Percentiles rank a stretch among this genome's conserved stretches.
Conservation (phyloP, 441 rosid species). For the Breynia disticha region DNA sequence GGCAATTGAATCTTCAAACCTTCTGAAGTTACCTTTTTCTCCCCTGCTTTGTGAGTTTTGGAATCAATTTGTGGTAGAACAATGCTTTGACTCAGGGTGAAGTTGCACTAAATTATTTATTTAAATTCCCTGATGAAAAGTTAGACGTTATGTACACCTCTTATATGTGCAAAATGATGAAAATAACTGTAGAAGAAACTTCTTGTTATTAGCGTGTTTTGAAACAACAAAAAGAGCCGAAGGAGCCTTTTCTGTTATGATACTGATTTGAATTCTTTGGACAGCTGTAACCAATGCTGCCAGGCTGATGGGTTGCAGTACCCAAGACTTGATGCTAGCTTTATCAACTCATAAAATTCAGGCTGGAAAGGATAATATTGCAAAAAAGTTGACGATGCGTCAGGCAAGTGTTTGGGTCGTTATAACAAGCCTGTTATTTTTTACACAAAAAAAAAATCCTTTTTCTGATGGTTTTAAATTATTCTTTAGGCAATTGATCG, state of each 20-base stretch:
- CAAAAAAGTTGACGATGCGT: conserved; percentile 62
- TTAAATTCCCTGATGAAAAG: too few relatives aligned
- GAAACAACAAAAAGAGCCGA: neutral
- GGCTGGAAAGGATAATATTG: conserved; percentile 63
- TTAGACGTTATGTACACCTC: too few relatives aligned
- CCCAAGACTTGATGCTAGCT: conserved; percentile 47
- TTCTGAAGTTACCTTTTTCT: too few relatives aligned
- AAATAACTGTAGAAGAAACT: too few relatives aligned
- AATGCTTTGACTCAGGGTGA: too few relatives aligned
- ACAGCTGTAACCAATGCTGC: conserved; percentile 69
- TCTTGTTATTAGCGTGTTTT: neutral
- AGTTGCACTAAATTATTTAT: too few relatives aligned
- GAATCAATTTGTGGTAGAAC: too few relatives aligned
- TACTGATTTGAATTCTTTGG: conserved; percentile 17
- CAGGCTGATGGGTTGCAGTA: conserved; percentile 60
- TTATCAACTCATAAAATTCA: conserved; percentile 63
- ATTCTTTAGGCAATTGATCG: conserved; percentile 62
- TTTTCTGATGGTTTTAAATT: neutral
- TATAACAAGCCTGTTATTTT: neutral
- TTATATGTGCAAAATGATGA: too few relatives aligned
- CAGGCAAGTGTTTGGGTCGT: conserved; percentile 43
- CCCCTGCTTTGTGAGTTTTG: too few relatives aligned
- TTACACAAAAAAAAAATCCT: neutral
- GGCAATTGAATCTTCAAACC: too few relatives aligned
- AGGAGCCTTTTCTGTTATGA: conserved; percentile 1